Evolutionary conservation across 345 rosid genomes (phyloP).

Genomic region (Aquilaria sinensis): DNA sequence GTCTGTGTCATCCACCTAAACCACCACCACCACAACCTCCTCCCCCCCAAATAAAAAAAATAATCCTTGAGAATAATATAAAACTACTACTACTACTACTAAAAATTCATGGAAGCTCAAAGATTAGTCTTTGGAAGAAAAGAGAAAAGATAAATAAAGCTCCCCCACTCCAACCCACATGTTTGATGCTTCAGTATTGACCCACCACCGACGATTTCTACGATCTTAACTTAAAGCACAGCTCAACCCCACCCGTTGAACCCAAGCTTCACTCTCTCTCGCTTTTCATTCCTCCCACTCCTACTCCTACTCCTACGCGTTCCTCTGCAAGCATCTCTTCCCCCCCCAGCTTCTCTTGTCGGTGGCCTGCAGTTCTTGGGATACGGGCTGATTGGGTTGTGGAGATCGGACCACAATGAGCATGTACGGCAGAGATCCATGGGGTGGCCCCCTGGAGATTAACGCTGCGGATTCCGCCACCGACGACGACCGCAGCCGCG

Average conservation of each 20-base stretch:
- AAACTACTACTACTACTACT: too few relatives aligned
- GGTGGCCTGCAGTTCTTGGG: neutral
- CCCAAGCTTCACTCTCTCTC: neutral
- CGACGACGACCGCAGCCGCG: conserved; percentile 91
- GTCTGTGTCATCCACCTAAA: conserved; percentile 12
- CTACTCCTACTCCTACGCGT: neutral
- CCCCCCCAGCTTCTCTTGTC: neutral
- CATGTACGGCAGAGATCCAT: conserved; percentile 97
- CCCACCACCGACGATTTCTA: neutral
- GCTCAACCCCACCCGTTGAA: neutral
- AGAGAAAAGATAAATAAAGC: neutral
- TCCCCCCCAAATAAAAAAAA: neutral
- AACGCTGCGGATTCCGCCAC: conserved; percentile 93
- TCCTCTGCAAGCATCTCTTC: neutral
- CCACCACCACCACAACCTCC: neutral
- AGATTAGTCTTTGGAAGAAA: neutral
- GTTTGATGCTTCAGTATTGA: neutral
- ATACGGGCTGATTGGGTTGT: too few relatives aligned
- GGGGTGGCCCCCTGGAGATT: conserved; percentile 98
- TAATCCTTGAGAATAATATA: too few relatives aligned
- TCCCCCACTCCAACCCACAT: neutral
- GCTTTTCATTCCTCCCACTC: neutral
- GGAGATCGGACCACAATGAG: conserved; percentile 8
- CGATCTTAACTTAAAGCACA: neutral
- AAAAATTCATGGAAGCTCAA: neutral